A percentile compares a stretch with the other conserved stretches of the same genome.
Evolutionary conservation across 139 green algal genomes (phyloP).

Genomic region (Chlamydomonas sp.): DNA sequence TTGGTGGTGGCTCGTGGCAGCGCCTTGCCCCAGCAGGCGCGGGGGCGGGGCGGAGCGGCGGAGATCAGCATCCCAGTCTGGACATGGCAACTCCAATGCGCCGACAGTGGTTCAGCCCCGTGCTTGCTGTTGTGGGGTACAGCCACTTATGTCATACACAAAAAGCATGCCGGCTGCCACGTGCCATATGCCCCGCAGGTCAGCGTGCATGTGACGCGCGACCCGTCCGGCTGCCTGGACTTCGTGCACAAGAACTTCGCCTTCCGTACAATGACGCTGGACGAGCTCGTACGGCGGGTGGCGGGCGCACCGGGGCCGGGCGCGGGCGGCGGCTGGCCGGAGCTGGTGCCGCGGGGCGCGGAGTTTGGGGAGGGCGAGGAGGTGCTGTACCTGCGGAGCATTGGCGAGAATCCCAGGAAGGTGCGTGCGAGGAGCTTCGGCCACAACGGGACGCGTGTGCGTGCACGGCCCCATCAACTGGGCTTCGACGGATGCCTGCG

Average conservation of each 20-base stretch:
- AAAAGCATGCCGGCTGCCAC: no score
- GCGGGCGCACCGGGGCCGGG: not conserved
- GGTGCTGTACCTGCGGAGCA: conserved; percentile 64
- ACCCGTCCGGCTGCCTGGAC: conserved; percentile 48
- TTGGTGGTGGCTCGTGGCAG: no score
- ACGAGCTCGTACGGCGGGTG: conserved; percentile 46
- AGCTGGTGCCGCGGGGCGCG: conserved; percentile 1
- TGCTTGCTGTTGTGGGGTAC: no score
- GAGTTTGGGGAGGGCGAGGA: conserved; percentile 5
- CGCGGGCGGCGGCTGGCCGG: not conserved
- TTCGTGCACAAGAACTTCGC: conserved; percentile 74
- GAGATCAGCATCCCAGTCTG: no score
- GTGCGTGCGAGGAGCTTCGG: conserved; percentile 6
- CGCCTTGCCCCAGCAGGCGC: no score
- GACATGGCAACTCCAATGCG: no score
- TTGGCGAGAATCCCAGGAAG: conserved; percentile 69
- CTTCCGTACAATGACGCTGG: conserved; percentile 57
- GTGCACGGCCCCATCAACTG: not conserved
- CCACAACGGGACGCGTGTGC: not conserved
- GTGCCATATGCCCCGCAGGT: conserved; percentile 37
- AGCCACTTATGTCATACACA: no score
- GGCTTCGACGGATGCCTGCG: no score
- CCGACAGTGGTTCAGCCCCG: no score
- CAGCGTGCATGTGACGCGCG: conserved; percentile 49
- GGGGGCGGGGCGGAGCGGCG: no score